Conservation (phyloP, 2,329 filamentous ascomycete genomes). For the Endocalyx cinctus region DNA sequence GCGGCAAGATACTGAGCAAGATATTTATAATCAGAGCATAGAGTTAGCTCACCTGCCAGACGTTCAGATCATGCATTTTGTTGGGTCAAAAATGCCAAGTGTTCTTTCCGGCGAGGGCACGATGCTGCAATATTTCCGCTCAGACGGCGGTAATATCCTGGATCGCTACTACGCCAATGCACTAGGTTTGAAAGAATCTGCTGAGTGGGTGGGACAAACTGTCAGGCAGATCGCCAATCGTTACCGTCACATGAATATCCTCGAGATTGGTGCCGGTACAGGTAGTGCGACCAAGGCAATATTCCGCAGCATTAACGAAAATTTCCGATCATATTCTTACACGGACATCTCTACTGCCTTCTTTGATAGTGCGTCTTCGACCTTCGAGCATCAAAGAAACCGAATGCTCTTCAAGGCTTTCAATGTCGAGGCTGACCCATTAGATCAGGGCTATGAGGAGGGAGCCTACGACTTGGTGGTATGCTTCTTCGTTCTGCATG, state of each 20-base stretch:
- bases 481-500: constrained; percentile 24
- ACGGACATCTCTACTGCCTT: constrained; percentile 35
- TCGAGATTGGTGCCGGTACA: constrained; percentile 29
- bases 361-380: constrained; percentile 28
- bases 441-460: constrained; percentile 24
- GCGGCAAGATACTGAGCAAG: constrained; percentile 7
- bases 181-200: background rate
- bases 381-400: constrained; percentile 19
- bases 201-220: background rate
- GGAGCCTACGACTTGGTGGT: constrained; percentile 27
- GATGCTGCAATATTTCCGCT: constrained; percentile 13
- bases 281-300: constrained; percentile 32
- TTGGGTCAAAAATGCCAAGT: constrained; percentile 9
- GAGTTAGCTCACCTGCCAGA: constrained; percentile 7
- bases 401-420: constrained; percentile 25
- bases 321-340: constrained; percentile 30
- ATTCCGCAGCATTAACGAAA: constrained; percentile 20
- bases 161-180: constrained; percentile 9
- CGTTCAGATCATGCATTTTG: constrained; percentile 13
- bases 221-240: constrained; percentile 6
- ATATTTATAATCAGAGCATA: constrained; percentile 3
- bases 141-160: constrained; percentile 8
- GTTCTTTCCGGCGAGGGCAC: constrained; percentile 10
- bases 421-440: constrained; percentile 23
- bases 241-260: constrained; percentile 11